A percentile compares a stretch with the other conserved stretches of the same genome.
phyloP scores from a whole-genome alignment of 306 rosid species.

The Herpetospermum pedunculosum region DNA sequence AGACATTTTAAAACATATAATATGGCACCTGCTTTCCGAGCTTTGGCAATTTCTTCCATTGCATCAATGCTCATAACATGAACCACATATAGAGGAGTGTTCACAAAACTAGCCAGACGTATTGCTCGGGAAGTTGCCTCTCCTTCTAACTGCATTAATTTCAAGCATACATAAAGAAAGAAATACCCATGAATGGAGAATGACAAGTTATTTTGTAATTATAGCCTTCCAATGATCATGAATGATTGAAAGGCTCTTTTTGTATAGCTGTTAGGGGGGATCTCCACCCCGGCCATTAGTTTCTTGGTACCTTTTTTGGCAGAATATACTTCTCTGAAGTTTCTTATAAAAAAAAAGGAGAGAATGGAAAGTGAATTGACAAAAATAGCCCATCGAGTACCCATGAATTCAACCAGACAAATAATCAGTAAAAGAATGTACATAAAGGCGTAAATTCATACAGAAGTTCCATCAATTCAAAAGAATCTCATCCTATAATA shows the following conservation, averaged over 20 bases:
- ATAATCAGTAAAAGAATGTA: not conserved
- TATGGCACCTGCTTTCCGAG: slow-evolving; percentile 66
- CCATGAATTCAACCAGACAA: not conserved
- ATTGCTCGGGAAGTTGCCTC: slow-evolving; percentile 95
- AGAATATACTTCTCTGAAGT: too few species aligned
- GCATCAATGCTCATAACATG: slow-evolving; percentile 99
- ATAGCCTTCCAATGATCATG: too few species aligned
- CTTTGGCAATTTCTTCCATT: slow-evolving; percentile 87
- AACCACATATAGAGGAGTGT: slow-evolving; percentile 84
- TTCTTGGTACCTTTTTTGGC: too few species aligned
- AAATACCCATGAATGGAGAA: not conserved
- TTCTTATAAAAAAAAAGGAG: too few species aligned
- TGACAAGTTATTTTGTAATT: too few species aligned
- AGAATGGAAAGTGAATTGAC: not conserved
- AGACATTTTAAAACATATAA: slow-evolving; percentile 3
- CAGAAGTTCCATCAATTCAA: not conserved
- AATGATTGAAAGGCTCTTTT: too few species aligned
- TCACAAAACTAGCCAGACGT: slow-evolving; percentile 65
- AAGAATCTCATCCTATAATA: not conserved
- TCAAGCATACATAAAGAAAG: not conserved
- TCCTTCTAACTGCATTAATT: slow-evolving; percentile 62
- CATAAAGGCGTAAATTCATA: not conserved
- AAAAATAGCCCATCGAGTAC: not conserved
- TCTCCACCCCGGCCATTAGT: too few species aligned
- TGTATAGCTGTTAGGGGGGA: too few species aligned